phyloP scores from a whole-genome alignment of 2,329 filamentous ascomycete genomes.

The Penicillium corylophilum region DNA sequence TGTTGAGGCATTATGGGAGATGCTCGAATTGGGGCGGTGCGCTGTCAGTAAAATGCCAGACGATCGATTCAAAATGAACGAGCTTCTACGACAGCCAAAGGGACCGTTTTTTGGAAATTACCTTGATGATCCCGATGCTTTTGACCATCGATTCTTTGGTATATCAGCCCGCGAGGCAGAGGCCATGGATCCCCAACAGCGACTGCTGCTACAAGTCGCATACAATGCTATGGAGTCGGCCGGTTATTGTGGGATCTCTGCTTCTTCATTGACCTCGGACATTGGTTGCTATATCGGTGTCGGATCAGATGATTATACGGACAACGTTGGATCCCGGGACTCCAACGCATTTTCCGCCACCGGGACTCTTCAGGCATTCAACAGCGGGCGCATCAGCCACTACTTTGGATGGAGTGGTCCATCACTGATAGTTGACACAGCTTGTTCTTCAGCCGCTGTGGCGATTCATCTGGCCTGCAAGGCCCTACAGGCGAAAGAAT shows the following conservation, averaged over 20 bases:
- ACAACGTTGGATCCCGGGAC: conserved; percentile 28
- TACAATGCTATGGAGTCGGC: conserved; percentile 35
- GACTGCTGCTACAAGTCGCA: conserved; percentile 27
- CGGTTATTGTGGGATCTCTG: conserved; percentile 31
- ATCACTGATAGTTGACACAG: conserved; percentile 42
- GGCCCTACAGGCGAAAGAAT: conserved; percentile 23
- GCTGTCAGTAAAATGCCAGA: not conserved
- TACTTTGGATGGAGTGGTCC: conserved; percentile 48
- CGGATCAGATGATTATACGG: conserved; percentile 26
- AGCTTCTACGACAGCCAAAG: not conserved
- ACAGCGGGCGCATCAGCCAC: conserved; percentile 40
- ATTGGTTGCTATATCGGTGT: conserved; percentile 32
- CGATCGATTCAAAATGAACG: not conserved
- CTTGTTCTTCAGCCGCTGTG: conserved; percentile 44
- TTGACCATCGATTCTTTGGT: conserved; percentile 36
- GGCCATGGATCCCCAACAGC: conserved; percentile 32
- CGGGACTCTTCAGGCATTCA: conserved; percentile 16
- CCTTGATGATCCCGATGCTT: conserved; percentile 17
- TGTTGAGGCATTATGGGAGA: too few relatives aligned
- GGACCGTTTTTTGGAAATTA: conserved; percentile 14
- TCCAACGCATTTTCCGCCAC: conserved; percentile 30
- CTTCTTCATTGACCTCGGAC: not conserved
- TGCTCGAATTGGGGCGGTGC: too few relatives aligned
- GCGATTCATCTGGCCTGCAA: conserved; percentile 30
- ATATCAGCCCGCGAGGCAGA: conserved; percentile 24